A percentile compares a stretch with the other conserved stretches of the same genome.
phyloP scores from a whole-genome alignment of 257 asterid genomes.

The Solanum pinnatisectum region DNA sequence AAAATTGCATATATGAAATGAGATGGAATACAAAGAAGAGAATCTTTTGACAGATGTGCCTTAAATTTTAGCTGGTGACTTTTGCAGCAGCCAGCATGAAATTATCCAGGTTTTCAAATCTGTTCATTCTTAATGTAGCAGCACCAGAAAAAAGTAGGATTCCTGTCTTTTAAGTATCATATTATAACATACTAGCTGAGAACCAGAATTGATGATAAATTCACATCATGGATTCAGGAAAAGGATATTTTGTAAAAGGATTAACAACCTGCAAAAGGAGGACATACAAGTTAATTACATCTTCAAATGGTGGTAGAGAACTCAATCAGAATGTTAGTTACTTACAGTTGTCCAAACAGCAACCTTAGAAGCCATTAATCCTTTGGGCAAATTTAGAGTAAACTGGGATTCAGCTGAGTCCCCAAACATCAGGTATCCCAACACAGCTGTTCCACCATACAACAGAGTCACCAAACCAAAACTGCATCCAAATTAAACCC shows the following conservation, averaged over 20 bases:
- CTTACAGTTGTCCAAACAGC: slow-evolving; percentile 98
- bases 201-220: neutral
- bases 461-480: slow-evolving; percentile 69
- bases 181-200: neutral
- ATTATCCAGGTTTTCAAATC: neutral
- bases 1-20: neutral
- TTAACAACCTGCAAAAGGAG: slow-evolving; percentile 72
- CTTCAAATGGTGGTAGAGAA: neutral
- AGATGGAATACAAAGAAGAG: neutral
- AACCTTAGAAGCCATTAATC: slow-evolving; percentile 61
- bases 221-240: neutral
- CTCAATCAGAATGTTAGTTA: neutral
- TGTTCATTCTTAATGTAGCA: neutral
- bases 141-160: neutral
- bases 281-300: slow-evolving; percentile 7
- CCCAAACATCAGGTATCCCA: slow-evolving; percentile 87
- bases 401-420: slow-evolving; percentile 75
- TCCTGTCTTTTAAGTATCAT: neutral
- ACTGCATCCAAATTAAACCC: slow-evolving; percentile 30
- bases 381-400: slow-evolving; percentile 87
- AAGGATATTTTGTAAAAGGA: slow-evolving; percentile 98
- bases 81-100: neutral
- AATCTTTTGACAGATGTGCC: neutral
- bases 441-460: slow-evolving; percentile 72
- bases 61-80: neutral